phyloP scores from a whole-genome alignment of 2,329 filamentous ascomycete genomes.

The Stemphylium lycopersici region DNA sequence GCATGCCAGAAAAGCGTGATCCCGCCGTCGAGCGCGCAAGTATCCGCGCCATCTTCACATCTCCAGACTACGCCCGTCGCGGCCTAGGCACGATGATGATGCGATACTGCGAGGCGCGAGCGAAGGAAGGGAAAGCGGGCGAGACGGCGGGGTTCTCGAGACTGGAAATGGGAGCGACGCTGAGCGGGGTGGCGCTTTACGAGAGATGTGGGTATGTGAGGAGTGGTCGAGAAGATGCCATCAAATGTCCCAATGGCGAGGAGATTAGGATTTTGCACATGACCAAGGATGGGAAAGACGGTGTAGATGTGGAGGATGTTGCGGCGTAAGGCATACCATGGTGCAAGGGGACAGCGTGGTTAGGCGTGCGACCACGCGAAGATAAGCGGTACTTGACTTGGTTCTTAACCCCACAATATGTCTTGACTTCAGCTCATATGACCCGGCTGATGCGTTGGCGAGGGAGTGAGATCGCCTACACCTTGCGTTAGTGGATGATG shows the following conservation, averaged over 20 bases:
- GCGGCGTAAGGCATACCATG: background rate
- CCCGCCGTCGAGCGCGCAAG: constrained; percentile 37
- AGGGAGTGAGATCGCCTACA: background rate
- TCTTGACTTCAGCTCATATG: constrained; percentile 1
- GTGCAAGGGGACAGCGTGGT: background rate
- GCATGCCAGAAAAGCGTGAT: constrained; percentile 40
- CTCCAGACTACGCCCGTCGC: constrained; percentile 35
- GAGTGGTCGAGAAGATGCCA: constrained; percentile 42
- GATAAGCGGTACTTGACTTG: background rate
- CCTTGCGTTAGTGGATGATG: constrained; percentile 14
- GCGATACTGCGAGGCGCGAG: constrained; percentile 43
- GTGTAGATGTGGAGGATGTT: background rate
- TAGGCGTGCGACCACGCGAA: background rate
- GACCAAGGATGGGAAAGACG: constrained; percentile 37
- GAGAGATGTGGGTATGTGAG: constrained; percentile 44
- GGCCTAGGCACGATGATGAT: constrained; percentile 49
- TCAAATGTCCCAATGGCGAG: constrained; percentile 44
- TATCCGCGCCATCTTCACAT: constrained; percentile 46
- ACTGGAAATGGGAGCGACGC: constrained; percentile 46
- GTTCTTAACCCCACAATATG: background rate
- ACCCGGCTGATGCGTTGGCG: constrained; percentile 12
- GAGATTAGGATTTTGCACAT: constrained; percentile 43
- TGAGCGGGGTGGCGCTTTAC: constrained; percentile 44
- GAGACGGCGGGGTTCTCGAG: constrained; percentile 32
- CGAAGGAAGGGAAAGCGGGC: constrained; percentile 21